Base-by-base conservation (phyloP, 306 rosid genomes). In the Alnus glutinosa region DNA sequence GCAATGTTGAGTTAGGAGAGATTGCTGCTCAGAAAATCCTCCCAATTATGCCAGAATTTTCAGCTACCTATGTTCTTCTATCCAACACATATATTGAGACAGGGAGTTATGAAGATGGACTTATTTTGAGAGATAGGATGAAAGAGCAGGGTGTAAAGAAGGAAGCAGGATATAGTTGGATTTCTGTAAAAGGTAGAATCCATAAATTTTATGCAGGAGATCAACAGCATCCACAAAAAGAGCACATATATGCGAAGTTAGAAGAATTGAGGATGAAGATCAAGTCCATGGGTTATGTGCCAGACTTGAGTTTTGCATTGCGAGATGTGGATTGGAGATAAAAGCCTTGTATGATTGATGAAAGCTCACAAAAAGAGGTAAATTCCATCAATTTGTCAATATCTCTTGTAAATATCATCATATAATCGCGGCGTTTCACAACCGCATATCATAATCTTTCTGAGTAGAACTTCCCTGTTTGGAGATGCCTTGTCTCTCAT, bases 121-220 rank as follows among this genome's bases (percentile, higher is more conserved):
- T 74, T 74, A 78, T 77, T 75, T 78, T 86, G 80, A 82, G 97
- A 62, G 88, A 84, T 52, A 66, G 72, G 76, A 92, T 88, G 97
- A 90, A 88, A 84, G 86, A 86, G 75, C 84, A 79, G 67, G 94
- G 93, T 4, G 87, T 89, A 78, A 89, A 77, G 75, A 89, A 90
- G 81, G 97, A 92, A 78, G 89, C 92, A 1, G 92, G 92, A 14
- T 85, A 61, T 79, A 84, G 96, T 84, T 93, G 92, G 92, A 85
- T 93, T 74, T 80, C 84, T 14, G 72, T 92, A 61, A 84, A 82
- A 77, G 96, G 97, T 44, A 73, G 81, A 72, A 75, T 88, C 67
- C 91, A 90, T 71, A 91, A 84, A 74, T 91, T 93, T 79, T 88
- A 79, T 68, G 92, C 94, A 4, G 84, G 96, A 70, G 94, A 91